phyloP scores from a whole-genome alignment of 805 yeast genomes.

The Nakazawaea wyomingensis region DNA sequence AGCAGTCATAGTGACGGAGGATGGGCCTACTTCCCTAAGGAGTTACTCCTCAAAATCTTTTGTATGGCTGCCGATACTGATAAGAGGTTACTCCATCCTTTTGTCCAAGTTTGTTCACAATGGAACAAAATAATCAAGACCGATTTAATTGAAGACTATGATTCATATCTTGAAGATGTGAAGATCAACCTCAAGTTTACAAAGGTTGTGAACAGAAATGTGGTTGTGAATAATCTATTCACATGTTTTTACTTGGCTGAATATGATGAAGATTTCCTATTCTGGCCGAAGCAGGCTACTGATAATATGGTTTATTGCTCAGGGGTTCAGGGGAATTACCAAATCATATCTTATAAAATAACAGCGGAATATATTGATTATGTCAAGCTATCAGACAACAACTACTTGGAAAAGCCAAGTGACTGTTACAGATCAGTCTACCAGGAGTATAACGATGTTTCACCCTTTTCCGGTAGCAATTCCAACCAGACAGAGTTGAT shows the following conservation, averaged over 20 bases:
- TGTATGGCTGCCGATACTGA: not conserved
- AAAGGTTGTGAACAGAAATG: not conserved
- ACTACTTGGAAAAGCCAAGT: not conserved
- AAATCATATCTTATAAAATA: conserved; percentile 5
- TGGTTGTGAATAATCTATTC: conserved; percentile 7
- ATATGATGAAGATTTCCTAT: conserved; percentile 11
- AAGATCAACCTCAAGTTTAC: conserved; percentile 6
- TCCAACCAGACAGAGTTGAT: conserved; percentile 2
- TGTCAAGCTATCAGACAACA: not conserved
- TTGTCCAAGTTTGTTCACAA: conserved; percentile 3
- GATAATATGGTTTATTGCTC: conserved; percentile 11
- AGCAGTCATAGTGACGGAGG: not conserved
- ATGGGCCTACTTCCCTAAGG: conserved; percentile 10
- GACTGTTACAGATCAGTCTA: not conserved
- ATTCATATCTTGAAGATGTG: not conserved
- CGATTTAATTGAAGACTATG: conserved; percentile 2
- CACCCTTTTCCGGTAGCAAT: conserved; percentile 3
- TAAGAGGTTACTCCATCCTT: not conserved
- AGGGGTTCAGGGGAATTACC: conserved; percentile 5
- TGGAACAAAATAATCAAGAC: conserved; percentile 3
- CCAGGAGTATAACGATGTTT: conserved; percentile 6
- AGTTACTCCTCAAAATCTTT: conserved; percentile 5
- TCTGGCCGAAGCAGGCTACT: conserved; percentile 10
- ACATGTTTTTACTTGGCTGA: conserved; percentile 12
- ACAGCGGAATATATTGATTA: conserved; percentile 2